phyloP scores from a whole-genome alignment of 768 basidiomycete genomes.

The Tremella yokohamensis region DNA sequence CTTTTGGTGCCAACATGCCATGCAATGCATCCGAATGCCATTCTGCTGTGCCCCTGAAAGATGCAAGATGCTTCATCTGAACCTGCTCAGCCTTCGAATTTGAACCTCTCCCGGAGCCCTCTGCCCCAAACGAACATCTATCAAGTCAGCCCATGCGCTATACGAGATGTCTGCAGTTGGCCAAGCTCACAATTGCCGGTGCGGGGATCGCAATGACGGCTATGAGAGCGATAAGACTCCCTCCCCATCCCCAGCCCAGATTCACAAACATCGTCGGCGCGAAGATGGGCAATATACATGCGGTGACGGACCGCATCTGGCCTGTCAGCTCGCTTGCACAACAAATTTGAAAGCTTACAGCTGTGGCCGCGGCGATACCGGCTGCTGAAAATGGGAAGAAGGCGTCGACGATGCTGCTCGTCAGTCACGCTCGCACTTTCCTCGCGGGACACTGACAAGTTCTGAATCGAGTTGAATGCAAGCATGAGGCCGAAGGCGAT shows the following conservation, averaged over 20 bases:
- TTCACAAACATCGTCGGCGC: conserved; percentile 32
- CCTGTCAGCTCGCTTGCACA: conserved; percentile 5
- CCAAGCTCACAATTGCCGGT: conserved; percentile 37
- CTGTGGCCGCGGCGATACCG: conserved; percentile 40
- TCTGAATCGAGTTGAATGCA: conserved; percentile 45
- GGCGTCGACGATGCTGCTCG: conserved; percentile 40
- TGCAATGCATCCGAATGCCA: conserved; percentile 2
- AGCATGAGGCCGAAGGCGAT: conserved; percentile 38
- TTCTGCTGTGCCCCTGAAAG: not conserved
- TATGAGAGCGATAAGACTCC: conserved; percentile 36
- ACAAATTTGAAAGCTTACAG: conserved; percentile 23
- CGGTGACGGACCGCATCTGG: conserved; percentile 34
- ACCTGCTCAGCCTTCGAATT: conserved; percentile 22
- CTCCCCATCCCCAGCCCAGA: conserved; percentile 45
- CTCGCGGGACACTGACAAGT: conserved; percentile 27
- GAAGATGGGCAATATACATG: conserved; percentile 40
- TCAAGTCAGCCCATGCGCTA: not conserved
- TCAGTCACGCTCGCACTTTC: not conserved
- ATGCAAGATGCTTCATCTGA: not conserved
- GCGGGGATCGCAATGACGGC: conserved; percentile 35
- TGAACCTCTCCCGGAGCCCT: conserved; percentile 20
- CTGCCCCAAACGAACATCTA: conserved; percentile 32
- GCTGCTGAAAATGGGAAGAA: conserved; percentile 49
- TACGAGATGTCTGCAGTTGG: not conserved
- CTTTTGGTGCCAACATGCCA: not conserved